These are phyloP conservation scores for Boechera stricta DNA, from an alignment of 345 rosid species.

Conservation along the genomic window DNA sequence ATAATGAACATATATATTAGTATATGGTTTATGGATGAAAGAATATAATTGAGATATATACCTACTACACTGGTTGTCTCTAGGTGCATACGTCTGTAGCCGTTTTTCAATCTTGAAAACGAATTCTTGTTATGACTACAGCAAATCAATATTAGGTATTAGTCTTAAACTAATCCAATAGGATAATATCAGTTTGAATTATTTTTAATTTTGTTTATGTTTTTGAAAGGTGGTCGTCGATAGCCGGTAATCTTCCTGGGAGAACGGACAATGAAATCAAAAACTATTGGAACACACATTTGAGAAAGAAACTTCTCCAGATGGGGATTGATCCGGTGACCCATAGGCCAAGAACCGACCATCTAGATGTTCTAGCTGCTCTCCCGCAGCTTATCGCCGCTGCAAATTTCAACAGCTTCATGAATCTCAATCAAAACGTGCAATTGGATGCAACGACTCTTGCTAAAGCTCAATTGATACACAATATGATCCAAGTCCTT, in stretches of 20 bases:
- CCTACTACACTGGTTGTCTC: slow-evolving; percentile 43
- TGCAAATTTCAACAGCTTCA: slow-evolving; percentile 55
- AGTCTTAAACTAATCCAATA: slow-evolving; percentile 34
- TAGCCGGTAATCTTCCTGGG: slow-evolving; percentile 47
- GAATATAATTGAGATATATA: slow-evolving; percentile 19
- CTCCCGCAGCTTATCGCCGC: slow-evolving; percentile 63
- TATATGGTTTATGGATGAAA: slow-evolving; percentile 11
- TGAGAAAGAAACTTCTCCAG: slow-evolving; percentile 47
- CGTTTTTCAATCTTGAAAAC: slow-evolving; percentile 36
- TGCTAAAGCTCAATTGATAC: slow-evolving; percentile 63
- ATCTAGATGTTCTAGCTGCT: slow-evolving; percentile 53
- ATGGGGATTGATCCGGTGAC: slow-evolving; percentile 49
- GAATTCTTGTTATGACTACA: slow-evolving; percentile 19
- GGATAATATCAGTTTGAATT: slow-evolving; percentile 4
- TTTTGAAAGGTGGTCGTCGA: slow-evolving; percentile 47
- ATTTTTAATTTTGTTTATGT: not conserved
- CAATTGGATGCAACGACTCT: slow-evolving; percentile 58
- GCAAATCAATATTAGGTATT: slow-evolving; percentile 25
- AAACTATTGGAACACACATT: slow-evolving; percentile 50
- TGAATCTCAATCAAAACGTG: slow-evolving; percentile 49
- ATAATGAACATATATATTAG: slow-evolving; percentile 10
- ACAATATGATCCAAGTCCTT: slow-evolving; percentile 55
- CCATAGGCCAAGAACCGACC: slow-evolving; percentile 50
- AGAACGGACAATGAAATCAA: slow-evolving; percentile 49
- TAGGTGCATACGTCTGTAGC: slow-evolving; percentile 39